Percentiles rank a stretch among this genome's conserved stretches.
Evolutionary conservation across 257 asterid species (phyloP).

Genomic region (Solanum chiquidenum): DNA sequence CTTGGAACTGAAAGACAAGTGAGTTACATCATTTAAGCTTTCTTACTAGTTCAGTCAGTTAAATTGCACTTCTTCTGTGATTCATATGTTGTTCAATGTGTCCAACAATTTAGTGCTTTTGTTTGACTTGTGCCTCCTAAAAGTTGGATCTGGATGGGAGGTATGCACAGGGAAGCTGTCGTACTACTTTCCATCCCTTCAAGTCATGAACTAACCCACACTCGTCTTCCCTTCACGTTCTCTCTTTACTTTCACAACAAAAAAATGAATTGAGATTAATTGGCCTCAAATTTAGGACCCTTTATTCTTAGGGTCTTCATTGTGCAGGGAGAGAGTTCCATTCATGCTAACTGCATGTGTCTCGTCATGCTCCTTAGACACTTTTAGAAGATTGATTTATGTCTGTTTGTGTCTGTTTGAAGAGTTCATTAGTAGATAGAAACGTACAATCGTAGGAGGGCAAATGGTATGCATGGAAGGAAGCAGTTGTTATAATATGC

Average conservation of each 20-base stretch:
- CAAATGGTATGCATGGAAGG: neutral
- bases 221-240: neutral
- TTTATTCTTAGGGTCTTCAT: neutral
- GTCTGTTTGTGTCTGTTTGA: neutral
- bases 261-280: neutral
- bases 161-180: neutral
- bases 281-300: neutral
- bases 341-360: neutral
- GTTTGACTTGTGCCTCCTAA: neutral
- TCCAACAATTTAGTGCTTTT: neutral
- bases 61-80: neutral
- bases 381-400: neutral
- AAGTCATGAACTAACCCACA: neutral
- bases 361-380: neutral
- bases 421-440: neutral
- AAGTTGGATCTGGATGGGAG: neutral
- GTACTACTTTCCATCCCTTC: neutral
- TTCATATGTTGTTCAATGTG: neutral
- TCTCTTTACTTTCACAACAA: neutral
- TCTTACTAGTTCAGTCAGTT: neutral
- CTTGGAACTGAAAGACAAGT: slow-evolving; percentile 99
- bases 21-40: slow-evolving; percentile 15
- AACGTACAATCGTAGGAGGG: neutral
- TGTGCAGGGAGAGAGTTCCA: neutral
- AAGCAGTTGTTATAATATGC: neutral